Evolutionary conservation across 352 stramenopile species (phyloP).

Genomic region (Globisporangium alternatum): DNA sequence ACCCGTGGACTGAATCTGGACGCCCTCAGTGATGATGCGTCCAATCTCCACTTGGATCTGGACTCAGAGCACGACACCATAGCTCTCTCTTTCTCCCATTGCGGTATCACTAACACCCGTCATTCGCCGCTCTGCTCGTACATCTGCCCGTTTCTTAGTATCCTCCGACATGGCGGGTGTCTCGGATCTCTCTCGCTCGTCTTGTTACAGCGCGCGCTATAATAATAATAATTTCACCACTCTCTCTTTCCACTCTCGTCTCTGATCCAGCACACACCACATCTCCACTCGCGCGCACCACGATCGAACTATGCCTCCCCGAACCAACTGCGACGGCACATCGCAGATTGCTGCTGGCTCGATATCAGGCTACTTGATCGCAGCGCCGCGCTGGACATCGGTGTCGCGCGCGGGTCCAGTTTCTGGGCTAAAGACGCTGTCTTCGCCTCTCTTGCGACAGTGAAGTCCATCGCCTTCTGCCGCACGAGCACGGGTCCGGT

Average conservation of each 20-base stretch:
- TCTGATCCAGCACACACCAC: neutral
- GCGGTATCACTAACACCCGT: neutral
- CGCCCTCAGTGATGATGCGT: no score
- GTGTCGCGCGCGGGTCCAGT: neutral
- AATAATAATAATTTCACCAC: conserved; percentile 16
- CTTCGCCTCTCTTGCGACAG: conserved; percentile 16
- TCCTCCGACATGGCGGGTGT: neutral
- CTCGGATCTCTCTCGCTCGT: neutral
- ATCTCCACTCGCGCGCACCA: neutral
- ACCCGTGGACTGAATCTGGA: no score
- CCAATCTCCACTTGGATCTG: no score
- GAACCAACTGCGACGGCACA: conserved; percentile 4
- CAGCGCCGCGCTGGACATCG: neutral
- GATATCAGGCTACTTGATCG: conserved; percentile 11
- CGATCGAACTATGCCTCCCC: neutral
- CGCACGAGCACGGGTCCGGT: conserved; percentile 29
- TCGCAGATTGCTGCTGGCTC: conserved; percentile 1
- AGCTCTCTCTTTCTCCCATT: neutral
- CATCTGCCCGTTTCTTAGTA: neutral
- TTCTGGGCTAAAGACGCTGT: conserved; percentile 6
- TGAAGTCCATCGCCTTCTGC: conserved; percentile 37
- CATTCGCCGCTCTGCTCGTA: neutral
- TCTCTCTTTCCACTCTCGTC: neutral
- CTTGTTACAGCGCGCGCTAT: conserved; percentile 1
- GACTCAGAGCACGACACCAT: neutral